Evolutionary conservation across 306 rosid species (phyloP).

Genomic region (Acacia confusa): DNA sequence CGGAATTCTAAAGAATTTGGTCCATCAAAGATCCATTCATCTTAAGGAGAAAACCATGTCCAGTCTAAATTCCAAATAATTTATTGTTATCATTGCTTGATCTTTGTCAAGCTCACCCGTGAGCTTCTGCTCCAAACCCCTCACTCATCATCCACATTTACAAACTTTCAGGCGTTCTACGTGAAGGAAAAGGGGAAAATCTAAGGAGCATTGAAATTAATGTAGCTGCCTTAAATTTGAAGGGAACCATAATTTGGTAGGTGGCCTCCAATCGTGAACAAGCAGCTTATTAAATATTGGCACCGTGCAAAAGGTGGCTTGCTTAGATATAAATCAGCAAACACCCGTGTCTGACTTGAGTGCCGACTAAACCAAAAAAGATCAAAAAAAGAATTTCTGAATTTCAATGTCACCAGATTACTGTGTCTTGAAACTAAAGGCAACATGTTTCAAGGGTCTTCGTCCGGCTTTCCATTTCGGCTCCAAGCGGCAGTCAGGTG

Average conservation of each 20-base stretch:
- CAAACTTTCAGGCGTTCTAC: not conserved
- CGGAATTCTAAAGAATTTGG: not conserved
- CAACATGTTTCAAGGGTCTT: conserved; percentile 59
- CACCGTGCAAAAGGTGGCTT: conserved; percentile 75
- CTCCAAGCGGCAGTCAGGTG: conserved; percentile 65
- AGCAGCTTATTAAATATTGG: conserved; percentile 20
- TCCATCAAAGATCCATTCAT: not conserved
- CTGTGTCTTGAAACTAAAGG: conserved; percentile 58
- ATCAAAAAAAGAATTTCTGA: not conserved
- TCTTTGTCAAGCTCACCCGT: not conserved
- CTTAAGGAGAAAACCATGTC: not conserved
- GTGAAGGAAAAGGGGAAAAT: not conserved
- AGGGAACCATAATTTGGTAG: not conserved
- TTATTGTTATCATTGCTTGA: not conserved
- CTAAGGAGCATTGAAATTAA: not conserved
- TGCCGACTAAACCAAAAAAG: not conserved
- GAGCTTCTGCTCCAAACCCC: not conserved
- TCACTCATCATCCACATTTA: not conserved
- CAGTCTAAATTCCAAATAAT: not conserved
- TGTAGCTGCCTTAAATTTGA: conserved; percentile 16
- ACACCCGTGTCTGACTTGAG: conserved; percentile 80
- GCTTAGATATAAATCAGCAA: conserved; percentile 48
- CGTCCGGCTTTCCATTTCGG: conserved; percentile 44
- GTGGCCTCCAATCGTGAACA: conserved; percentile 11
- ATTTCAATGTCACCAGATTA: conserved; percentile 39